Evolutionary conservation across 164 flowering plant species (phyloP).

Genomic region (Magnolia officinalis): DNA sequence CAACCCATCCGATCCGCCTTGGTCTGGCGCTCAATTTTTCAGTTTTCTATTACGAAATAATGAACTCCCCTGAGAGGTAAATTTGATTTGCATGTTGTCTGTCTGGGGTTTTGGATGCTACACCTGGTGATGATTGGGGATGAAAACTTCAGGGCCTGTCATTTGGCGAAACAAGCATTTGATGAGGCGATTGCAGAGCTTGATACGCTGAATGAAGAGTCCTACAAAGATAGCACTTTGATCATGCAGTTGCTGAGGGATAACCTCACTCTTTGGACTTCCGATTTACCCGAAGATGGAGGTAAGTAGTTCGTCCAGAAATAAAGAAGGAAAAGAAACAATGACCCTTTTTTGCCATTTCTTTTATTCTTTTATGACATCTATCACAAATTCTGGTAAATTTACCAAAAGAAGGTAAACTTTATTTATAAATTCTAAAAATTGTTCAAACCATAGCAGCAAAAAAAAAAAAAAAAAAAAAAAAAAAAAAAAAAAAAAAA

Average conservation of each 20-base stretch:
- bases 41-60: conserved; percentile 24
- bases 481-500: too few relatives aligned
- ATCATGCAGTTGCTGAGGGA: conserved; percentile 28
- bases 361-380: neutral
- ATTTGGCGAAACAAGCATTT: conserved; percentile 27
- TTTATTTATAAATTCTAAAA: neutral
- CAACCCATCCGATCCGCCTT: conserved; percentile 27
- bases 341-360: neutral
- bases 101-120: neutral
- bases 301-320: conserved; percentile 1
- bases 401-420: too few relatives aligned
- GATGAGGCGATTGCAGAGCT: conserved; percentile 27
- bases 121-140: neutral
- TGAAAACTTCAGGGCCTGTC: conserved; percentile 20
- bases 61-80: conserved; percentile 27
- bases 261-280: conserved; percentile 23
- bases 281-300: conserved; percentile 22
- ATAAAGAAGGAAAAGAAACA: neutral
- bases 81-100: neutral
- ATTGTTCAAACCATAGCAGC: neutral
- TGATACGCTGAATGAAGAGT: conserved; percentile 24
- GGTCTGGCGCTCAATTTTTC: conserved; percentile 26
- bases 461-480: too few relatives aligned
- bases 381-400: neutral
- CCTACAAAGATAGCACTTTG: conserved; percentile 26